Evolutionary conservation across 75 land plant genomes (phyloP), one percentile per base, ranked within the genome.

Genomic region (Chamaecyparis obtusa): DNA sequence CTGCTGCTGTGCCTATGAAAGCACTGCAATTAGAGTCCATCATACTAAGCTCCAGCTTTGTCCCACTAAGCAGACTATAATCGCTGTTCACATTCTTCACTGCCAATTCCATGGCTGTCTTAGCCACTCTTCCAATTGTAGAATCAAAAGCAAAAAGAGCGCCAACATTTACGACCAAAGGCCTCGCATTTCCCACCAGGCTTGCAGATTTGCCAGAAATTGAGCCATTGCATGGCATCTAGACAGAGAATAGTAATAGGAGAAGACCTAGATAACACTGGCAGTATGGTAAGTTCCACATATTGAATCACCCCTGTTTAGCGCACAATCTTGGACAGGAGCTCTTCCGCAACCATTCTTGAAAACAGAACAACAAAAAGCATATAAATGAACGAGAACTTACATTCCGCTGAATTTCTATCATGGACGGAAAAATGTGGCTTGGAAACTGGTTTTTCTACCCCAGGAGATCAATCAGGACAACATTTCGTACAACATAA

Each of bases 91-190:
- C 90, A 89, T 97, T 95, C 51, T 89, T 87, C 84, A 94, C 92
- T 33, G 97, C 99, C 83, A 94, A 91, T 36, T 91, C 92, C 86
- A 95, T 92, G 43, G 99, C 99, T 67, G 92, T 88, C 88, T 92
- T 92, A 30, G 95, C 97, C 55, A 91, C 95, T 87, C 88, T 87
- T 32, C 99, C 99, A 86, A 95, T 92, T 19, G 94, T 91, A 33
- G 97, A 91, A 33, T 95, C 89, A 67, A 91, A 89, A n/a, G 93
- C 87, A 67, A 95, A 89, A 30, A 97, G 74, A 37, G 93, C 95
- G 35, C 97, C 99, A 87, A 95, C 88, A 80, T 93, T 89, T 72
- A 94, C 95, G 72, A 87, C 88, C 49, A 91, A 27, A 46, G 93
- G 95, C 75, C 93, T 91, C 9, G 91, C 17, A 19, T 78, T 78